These are phyloP conservation scores for Dactylellina drechsleri DNA, from an alignment of 2,329 filamentous ascomycete species.

Conservation along the genomic window DNA sequence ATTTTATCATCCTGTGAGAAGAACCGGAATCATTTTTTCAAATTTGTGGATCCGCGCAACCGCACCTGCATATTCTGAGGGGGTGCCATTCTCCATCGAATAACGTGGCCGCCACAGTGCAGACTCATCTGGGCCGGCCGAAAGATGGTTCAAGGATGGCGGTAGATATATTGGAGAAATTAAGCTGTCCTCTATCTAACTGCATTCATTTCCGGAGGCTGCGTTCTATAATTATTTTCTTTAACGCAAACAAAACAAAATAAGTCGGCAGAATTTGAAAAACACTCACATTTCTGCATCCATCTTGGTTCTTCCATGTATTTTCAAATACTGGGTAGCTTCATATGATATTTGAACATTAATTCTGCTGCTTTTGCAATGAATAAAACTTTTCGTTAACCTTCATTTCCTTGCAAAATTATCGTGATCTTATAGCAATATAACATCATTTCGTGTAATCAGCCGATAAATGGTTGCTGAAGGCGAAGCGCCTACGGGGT, in stretches of 20 bases:
- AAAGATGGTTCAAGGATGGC: slow-evolving; percentile 33
- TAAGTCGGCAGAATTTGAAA: slow-evolving; percentile 31
- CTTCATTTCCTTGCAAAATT: too few species aligned
- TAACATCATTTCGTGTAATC: too few species aligned
- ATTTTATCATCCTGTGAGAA: neutral
- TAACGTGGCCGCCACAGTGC: slow-evolving; percentile 45
- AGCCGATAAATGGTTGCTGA: too few species aligned
- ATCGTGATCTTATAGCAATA: too few species aligned
- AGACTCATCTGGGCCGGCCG: slow-evolving; percentile 1
- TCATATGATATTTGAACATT: too few species aligned
- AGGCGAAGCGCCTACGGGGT: too few species aligned
- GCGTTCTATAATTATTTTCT: neutral
- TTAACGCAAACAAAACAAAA: too few species aligned
- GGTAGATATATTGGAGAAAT: slow-evolving; percentile 25
- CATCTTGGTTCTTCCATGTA: too few species aligned
- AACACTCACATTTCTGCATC: slow-evolving; percentile 19
- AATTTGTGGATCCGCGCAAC: neutral
- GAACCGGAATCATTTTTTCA: neutral
- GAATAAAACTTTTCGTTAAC: too few species aligned
- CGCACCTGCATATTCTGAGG: slow-evolving; percentile 3
- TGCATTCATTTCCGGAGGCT: neutral
- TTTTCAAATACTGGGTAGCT: too few species aligned
- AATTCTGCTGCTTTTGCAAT: too few species aligned
- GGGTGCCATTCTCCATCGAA: slow-evolving; percentile 1
- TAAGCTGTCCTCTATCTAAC: slow-evolving; percentile 2